Base-by-base conservation (phyloP, 768 basidiomycete species). In the Calocybe gangraenosa region DNA sequence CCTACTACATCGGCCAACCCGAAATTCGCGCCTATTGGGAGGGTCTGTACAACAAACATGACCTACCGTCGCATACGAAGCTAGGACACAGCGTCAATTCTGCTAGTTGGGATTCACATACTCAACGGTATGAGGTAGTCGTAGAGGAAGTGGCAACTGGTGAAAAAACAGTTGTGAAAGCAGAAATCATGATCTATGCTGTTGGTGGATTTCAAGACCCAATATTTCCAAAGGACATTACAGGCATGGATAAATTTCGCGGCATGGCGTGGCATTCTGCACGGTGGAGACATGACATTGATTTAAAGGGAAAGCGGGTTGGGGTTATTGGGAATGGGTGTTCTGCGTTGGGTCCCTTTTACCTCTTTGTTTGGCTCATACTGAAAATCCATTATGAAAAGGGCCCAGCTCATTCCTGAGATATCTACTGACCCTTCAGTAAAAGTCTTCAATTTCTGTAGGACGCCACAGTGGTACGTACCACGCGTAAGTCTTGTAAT, bases 291-390 rank as follows among this genome's bases (percentile, higher is more conserved):
- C 75, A 79, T 39, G 75, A 75, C 52, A 69, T 82, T 14, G 56
- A 68, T 35, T 55, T 83, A 44, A 63, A 62, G 46, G 74, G 73
- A 1, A 81, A 79, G 59, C 64, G 68, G 20, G 70, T 85, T 6
- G 81, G 75, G 1, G 74, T 84, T 11, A 74, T 83, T 55, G 82
- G 81, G 31, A 82, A 82, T 54, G 82, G 79, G 3, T 81, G 75
- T 49, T 79, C 76, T 33, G 80, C 72, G 71, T 80, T 55, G 53
- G 71, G 66, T 28, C 13, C 19, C 50, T 53, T 46, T 47, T 34
- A 20, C 33, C 3, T 32, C 33, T 47, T 50, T n/a, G 30, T 34
- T 18, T 18, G 13, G 17, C 14, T 28, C 6, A 53, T 28, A 9
- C 45, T 31, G 11, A 28, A 11, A 39, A 14, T 49, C 15, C 33